A percentile compares a stretch with the other conserved stretches of the same genome.
These are phyloP conservation scores for Pseudomonodictys pantanalensis DNA, from an alignment of 495 filamentous ascomycete genomes.

Conservation along the genomic window DNA sequence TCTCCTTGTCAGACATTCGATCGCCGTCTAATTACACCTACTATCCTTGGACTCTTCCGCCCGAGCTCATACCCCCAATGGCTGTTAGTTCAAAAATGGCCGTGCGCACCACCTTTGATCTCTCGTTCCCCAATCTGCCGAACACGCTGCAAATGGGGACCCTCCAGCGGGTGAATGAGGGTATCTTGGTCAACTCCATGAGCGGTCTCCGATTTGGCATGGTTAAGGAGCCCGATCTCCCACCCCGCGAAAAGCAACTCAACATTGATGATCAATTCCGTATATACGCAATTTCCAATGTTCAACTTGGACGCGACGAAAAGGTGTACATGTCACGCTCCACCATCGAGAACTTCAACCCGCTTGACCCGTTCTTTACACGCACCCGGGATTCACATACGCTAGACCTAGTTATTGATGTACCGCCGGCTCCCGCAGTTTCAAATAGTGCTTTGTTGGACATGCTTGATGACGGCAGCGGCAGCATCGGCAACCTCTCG, in stretches of 20 bases:
- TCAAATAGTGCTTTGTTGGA: slow-evolving; percentile 9
- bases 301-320: slow-evolving; percentile 84
- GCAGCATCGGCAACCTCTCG: slow-evolving; percentile 12
- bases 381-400: slow-evolving; percentile 67
- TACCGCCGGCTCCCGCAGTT: slow-evolving; percentile 33
- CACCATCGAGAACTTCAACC: slow-evolving; percentile 66
- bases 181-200: slow-evolving; percentile 74
- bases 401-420: slow-evolving; percentile 68
- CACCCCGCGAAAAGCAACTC: background rate
- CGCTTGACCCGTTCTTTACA: slow-evolving; percentile 78
- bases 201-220: slow-evolving; percentile 75
- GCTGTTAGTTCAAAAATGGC: slow-evolving; percentile 67
- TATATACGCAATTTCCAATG: slow-evolving; percentile 65
- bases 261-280: slow-evolving; percentile 31
- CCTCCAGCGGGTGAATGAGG: slow-evolving; percentile 50
- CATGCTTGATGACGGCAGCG: slow-evolving; percentile 4
- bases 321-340: slow-evolving; percentile 78
- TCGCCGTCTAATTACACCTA: slow-evolving; percentile 76
- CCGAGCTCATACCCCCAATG: slow-evolving; percentile 66
- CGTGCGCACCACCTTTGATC: slow-evolving; percentile 62
- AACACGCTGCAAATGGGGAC: slow-evolving; percentile 51
- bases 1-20: slow-evolving; percentile 55
- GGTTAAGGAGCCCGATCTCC: slow-evolving; percentile 57
- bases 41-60: slow-evolving; percentile 89
- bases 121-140: slow-evolving; percentile 73